Conservation (phyloP, 768 basidiomycete species). For the Psilocybe azurescens region DNA sequence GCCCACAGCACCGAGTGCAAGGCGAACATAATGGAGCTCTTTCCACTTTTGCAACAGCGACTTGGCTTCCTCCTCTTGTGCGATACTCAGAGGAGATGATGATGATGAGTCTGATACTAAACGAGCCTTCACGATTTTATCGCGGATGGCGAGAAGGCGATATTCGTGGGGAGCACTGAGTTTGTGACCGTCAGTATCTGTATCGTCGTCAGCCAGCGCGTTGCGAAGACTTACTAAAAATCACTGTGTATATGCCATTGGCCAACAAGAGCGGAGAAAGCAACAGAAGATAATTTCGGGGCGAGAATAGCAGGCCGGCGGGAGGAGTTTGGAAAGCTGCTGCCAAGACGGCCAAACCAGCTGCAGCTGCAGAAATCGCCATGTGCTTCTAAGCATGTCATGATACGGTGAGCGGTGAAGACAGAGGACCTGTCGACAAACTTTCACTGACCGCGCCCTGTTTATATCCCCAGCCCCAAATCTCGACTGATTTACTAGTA, state of each 20-base stretch:
- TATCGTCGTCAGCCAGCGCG: too few species aligned
- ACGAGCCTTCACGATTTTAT: background rate
- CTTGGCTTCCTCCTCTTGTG: conserved; percentile 9
- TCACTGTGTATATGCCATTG: background rate
- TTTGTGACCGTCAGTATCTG: background rate
- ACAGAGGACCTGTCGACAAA: background rate
- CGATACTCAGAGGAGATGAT: background rate
- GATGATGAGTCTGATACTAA: background rate
- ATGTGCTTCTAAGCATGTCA: background rate
- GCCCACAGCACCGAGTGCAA: conserved; percentile 3
- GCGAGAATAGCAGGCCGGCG: background rate
- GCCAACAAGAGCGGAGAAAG: background rate
- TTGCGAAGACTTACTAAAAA: background rate
- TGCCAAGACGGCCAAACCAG: background rate
- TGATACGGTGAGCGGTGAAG: background rate
- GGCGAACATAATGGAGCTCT: conserved; percentile 10
- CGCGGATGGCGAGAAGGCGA: conserved; percentile 6
- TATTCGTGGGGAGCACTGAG: conserved; percentile 15
- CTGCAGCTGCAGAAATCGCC: background rate
- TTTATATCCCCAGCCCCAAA: conserved; percentile 9
- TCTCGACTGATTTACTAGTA: conserved; percentile 6
- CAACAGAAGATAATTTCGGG: conserved; percentile 3
- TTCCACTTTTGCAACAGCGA: conserved; percentile 13
- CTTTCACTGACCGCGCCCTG: conserved; percentile 9
- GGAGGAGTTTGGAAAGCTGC: conserved; percentile 6